Conservation (phyloP, 805 yeast genomes). For the Priceomyces fermenticarens region DNA sequence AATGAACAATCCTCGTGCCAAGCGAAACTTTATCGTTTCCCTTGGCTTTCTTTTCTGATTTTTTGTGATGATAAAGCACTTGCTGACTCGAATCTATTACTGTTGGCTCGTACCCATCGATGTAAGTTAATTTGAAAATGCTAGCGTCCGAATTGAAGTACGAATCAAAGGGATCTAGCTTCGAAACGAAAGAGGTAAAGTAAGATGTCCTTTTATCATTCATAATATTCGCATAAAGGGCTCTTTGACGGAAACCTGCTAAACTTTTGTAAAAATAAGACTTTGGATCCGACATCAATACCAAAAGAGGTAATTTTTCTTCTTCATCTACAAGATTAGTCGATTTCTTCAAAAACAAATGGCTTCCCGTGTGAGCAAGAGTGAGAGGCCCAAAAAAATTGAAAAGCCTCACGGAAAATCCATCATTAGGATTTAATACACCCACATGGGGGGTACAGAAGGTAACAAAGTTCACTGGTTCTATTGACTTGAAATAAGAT, state of each 20-base stretch:
- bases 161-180: constrained; percentile 59
- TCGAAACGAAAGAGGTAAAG: constrained; percentile 76
- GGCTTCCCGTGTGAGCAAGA: constrained; percentile 70
- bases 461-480: constrained; percentile 56
- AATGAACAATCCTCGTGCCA: constrained; percentile 23
- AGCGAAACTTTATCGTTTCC: background rate
- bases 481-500: constrained; percentile 50
- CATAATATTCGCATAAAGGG: constrained; percentile 71
- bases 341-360: constrained; percentile 53
- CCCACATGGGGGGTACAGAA: constrained; percentile 62
- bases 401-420: constrained; percentile 50
- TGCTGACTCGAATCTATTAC: constrained; percentile 43
- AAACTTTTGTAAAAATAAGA: constrained; percentile 62
- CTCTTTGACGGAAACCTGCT: constrained; percentile 46
- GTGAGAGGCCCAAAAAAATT: constrained; percentile 62
- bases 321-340: constrained; percentile 4
- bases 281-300: constrained; percentile 60
- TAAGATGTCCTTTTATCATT: constrained; percentile 81
- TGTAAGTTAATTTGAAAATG: constrained; percentile 40
- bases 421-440: constrained; percentile 51
- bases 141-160: constrained; percentile 38
- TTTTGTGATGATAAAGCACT: constrained; percentile 6
- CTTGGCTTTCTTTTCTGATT: background rate
- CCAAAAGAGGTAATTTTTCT: constrained; percentile 50
- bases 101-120: constrained; percentile 54